A percentile compares a stretch with the other conserved stretches of the same genome.
Conservation (phyloP, 768 basidiomycete genomes). For the Russula vinacea region DNA sequence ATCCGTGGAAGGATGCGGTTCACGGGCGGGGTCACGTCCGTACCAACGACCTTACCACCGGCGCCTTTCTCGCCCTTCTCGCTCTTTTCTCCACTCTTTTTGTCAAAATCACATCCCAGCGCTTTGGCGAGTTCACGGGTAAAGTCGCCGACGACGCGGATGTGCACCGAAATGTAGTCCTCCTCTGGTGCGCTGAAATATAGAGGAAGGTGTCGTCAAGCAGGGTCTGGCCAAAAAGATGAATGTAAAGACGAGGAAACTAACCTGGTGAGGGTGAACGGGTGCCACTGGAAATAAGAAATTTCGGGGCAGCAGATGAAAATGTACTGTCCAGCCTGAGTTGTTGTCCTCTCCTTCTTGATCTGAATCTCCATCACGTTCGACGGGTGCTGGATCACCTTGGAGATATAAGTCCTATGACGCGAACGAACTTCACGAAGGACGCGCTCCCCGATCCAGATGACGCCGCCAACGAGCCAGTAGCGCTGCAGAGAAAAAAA, state of each 20-base stretch:
- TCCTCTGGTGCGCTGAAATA: constrained; percentile 79
- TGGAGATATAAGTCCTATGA: constrained; percentile 88
- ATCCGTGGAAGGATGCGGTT: constrained; percentile 80
- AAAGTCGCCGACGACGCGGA: constrained; percentile 90
- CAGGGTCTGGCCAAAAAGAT: constrained; percentile 13
- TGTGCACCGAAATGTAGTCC: constrained; percentile 91
- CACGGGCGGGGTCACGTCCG: constrained; percentile 54
- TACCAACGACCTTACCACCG: constrained; percentile 62
- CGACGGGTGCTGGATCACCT: constrained; percentile 93
- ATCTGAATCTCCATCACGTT: constrained; percentile 95
- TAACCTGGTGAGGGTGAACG: constrained; percentile 87
- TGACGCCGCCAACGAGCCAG: constrained; percentile 82
- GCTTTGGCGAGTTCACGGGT: constrained; percentile 76
- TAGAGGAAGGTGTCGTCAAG: not conserved
- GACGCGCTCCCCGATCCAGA: constrained; percentile 86
- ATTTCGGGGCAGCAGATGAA: constrained; percentile 89
- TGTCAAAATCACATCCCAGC: constrained; percentile 79
- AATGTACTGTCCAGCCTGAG: constrained; percentile 88
- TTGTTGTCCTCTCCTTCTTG: constrained; percentile 89
- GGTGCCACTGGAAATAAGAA: constrained; percentile 96
- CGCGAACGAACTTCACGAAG: constrained; percentile 89
- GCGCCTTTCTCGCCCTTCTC: constrained; percentile 41
- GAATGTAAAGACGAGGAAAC: constrained; percentile 18
- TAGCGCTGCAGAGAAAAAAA: constrained; percentile 55
- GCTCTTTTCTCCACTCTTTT: constrained; percentile 41